Evolutionary conservation across 2,329 filamentous ascomycete species (phyloP).

Genomic region (Phyllosticta ampelicida): DNA sequence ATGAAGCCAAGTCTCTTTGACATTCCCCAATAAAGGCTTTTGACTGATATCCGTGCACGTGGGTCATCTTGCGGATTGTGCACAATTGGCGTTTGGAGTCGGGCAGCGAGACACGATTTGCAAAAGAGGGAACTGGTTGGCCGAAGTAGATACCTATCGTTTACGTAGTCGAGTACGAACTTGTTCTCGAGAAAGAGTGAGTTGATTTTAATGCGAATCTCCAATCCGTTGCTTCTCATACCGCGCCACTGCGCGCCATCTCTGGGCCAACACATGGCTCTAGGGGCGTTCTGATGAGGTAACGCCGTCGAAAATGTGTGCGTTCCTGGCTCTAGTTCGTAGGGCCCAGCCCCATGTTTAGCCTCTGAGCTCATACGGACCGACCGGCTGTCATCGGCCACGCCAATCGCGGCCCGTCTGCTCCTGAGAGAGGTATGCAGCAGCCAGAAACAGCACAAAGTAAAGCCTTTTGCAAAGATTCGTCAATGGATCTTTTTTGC

Average conservation of each 20-base stretch:
- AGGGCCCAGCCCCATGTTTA: not conserved
- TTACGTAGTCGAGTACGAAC: not conserved
- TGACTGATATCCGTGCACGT: not conserved
- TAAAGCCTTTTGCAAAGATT: not conserved
- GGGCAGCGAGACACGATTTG: not conserved
- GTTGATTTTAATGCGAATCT: not conserved
- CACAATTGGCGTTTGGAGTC: not conserved
- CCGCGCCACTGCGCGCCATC: too few relatives aligned
- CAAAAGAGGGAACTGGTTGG: not conserved
- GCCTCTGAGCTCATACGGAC: not conserved
- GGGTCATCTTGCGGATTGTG: not conserved
- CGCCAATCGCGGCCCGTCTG: not conserved
- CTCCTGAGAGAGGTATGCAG: not conserved
- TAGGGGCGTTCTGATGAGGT: not conserved
- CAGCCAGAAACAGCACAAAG: not conserved
- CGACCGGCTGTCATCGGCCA: not conserved
- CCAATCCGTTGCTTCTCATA: not conserved
- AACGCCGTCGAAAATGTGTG: not conserved
- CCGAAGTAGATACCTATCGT: not conserved
- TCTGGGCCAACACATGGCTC: too few relatives aligned
- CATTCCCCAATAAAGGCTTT: constrained; percentile 19
- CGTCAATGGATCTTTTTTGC: too few relatives aligned
- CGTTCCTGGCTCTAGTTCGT: not conserved
- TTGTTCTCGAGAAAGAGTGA: not conserved
- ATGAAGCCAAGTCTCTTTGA: constrained; percentile 83